Evolutionary conservation across 2,329 filamentous ascomycete species (phyloP), one percentile per base, ranked within the genome.

Genomic region (Trichoderma sp.): DNA sequence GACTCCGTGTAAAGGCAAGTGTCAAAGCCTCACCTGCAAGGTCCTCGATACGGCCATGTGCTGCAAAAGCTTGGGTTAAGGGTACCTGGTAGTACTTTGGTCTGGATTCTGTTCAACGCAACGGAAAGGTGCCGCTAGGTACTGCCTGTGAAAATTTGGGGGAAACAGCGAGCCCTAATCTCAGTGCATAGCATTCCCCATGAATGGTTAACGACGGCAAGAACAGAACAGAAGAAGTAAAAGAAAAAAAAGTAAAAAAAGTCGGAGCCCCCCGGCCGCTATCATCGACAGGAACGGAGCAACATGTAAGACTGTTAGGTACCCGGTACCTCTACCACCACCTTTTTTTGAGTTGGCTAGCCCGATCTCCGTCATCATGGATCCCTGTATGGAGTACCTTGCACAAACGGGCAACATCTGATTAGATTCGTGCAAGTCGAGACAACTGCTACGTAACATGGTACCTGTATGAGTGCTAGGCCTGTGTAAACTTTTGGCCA

Each of bases 301-400:
- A 50, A 50, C n/a, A 20, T 50, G 43, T 58, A n/a, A 58, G 55
- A 34, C 43, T 34, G 62, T 30, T 26, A 47, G 13, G 59, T 17
- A 32, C 26, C 26, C 4, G 15, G 55, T 58, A 58, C 55, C 13
- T 61, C n/a, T 32, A 12, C 50, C 50, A 61, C 57, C 66, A 13
- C 23, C 23, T 68, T 43, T 43, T 68, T 68, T 59, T 59, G 66
- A 50, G 66, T 36, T 61, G 66, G 15, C 66, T 68, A 68, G 66
- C 55, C 26, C 66, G 66, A 68, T 68, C 66, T 61, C 66, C 55
- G 66, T 47, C 66, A 68, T 58, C 66, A 58, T 36, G 66, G 66
- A 23, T 23, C 66, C 57, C 66, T 59, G 66, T 34, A 32, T 34
- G 55, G 66, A 68, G 65, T 53, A 50, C 66, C 66, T 57, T 50